A percentile compares a stretch with the other conserved stretches of the same genome.
Evolutionary conservation across 345 rosid genomes (phyloP).

Genomic region (Triadica sebifera): DNA sequence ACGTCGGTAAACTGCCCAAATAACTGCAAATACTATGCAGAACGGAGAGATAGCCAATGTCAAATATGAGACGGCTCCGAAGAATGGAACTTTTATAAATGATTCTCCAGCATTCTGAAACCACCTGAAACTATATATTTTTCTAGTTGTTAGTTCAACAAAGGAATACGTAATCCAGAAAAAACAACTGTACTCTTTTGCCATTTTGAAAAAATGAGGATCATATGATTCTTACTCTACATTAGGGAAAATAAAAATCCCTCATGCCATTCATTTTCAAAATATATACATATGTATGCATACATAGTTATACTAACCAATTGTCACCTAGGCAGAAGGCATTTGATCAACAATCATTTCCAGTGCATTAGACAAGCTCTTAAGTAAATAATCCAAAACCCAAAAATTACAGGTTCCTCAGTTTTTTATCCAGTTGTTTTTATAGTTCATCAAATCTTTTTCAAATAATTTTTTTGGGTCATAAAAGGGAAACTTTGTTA

Average conservation of each 20-base stretch:
- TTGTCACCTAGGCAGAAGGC: background rate
- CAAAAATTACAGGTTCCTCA: background rate
- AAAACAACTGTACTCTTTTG: background rate
- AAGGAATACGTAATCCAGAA: background rate
- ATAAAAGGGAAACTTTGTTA: background rate
- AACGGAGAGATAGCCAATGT: constrained; percentile 86
- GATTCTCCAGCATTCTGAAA: constrained; percentile 76
- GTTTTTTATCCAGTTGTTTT: background rate
- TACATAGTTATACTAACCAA: no score
- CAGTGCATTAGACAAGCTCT: background rate
- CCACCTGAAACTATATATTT: constrained; percentile 81
- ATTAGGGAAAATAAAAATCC: background rate
- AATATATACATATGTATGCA: no score
- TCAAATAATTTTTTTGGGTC: background rate
- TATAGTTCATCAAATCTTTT: background rate
- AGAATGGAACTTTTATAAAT: constrained; percentile 66
- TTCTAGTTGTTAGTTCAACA: constrained; percentile 37
- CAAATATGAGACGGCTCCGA: constrained; percentile 86
- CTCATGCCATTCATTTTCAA: background rate
- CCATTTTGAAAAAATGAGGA: background rate
- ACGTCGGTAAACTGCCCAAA: constrained; percentile 78
- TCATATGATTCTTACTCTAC: background rate
- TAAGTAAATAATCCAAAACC: constrained; percentile 2
- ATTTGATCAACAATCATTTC: background rate
- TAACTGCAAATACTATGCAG: constrained; percentile 86